Evolutionary conservation across 164 flowering plant genomes (phyloP), one percentile per base, ranked within the genome.

Genomic region (Nymphaea thermarum): DNA sequence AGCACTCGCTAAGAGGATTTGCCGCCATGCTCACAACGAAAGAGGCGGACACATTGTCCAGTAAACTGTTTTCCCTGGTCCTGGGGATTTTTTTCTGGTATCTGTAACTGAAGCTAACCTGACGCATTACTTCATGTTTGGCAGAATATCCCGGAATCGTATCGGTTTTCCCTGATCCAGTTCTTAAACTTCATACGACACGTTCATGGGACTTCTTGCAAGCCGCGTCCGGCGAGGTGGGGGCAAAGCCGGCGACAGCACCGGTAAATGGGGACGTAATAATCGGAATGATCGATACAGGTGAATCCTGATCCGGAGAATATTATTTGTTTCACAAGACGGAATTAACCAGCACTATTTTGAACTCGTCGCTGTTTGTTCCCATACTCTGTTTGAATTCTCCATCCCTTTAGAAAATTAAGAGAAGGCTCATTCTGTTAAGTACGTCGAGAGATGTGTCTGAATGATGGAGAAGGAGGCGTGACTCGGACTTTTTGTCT

Each of bases 1-100:
- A 68, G 61, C 90, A 87, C 78, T 88, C 88, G 71, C 81, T 91
- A 45, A 86, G 68, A 71, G 97, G 97, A 3, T 91, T 91, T 85
- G 86, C 95, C 67, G 94, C 91, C 63, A 71, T 91, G 83, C 94
- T 91, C 43, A 91, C 97, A 2, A 78, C 80, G 68, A 66, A 72
- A n/a, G 91, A 91, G 84, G 95, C 93, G 67, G 77, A 88, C 71
- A 44, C 66, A 12, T 67, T 91, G 57, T 81, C 93, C 60, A 87
- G 94, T 90, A 78, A 66, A 17, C 61, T 43, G 51, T 4, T 64
- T 47, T 41, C 43, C 4, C 7, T 59, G 36, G 36, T 41, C 15
- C 42, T 47, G 4, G 43, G 43, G n/a, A 44, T 4, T 15, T 43
- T 51, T 17, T 65, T 45, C 61, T 65, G 42, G 2, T 42, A 65